Evolutionary conservation across 2,329 filamentous ascomycete genomes (phyloP).

Genomic region (Zarea fungicola): DNA sequence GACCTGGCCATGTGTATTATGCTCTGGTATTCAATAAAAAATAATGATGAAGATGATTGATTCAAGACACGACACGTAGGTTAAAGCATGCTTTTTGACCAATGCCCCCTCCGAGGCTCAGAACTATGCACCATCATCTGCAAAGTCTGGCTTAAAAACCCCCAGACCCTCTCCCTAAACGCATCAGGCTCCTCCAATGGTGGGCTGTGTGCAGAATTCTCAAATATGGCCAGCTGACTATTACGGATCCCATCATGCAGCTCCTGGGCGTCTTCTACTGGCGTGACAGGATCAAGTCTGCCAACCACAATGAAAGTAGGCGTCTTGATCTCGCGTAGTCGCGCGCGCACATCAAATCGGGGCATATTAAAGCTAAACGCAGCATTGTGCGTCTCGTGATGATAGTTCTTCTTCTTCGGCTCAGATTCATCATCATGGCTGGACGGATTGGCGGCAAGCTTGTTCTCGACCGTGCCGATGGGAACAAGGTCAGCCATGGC

Average conservation of each 20-base stretch:
- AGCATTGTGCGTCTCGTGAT: conserved; percentile 21
- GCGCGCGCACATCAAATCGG: conserved; percentile 19
- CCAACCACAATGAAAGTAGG: conserved; percentile 20
- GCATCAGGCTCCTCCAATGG: conserved; percentile 18
- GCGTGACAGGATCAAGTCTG: conserved; percentile 19
- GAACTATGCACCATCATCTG: no score
- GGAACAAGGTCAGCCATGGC: conserved; percentile 17
- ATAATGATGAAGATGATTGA: no score
- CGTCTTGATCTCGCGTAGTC: conserved; percentile 15
- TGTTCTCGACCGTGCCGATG: conserved; percentile 16
- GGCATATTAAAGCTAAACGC: conserved; percentile 20
- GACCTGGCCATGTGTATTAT: no score
- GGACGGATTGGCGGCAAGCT: neutral
- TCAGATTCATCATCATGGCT: neutral
- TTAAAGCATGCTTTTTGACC: no score
- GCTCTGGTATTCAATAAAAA: no score
- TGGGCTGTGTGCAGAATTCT: conserved; percentile 20
- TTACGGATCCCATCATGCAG: conserved; percentile 15
- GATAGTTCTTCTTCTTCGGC: conserved; percentile 4
- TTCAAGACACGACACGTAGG: no score
- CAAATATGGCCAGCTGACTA: conserved; percentile 20
- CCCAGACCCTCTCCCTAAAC: conserved; percentile 13
- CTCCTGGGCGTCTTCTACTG: conserved; percentile 18
- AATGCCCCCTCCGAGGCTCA: no score
- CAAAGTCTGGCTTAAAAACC: no score